Evolutionary conservation across 768 basidiomycete species (phyloP).

Genomic region (Russula foetens): DNA sequence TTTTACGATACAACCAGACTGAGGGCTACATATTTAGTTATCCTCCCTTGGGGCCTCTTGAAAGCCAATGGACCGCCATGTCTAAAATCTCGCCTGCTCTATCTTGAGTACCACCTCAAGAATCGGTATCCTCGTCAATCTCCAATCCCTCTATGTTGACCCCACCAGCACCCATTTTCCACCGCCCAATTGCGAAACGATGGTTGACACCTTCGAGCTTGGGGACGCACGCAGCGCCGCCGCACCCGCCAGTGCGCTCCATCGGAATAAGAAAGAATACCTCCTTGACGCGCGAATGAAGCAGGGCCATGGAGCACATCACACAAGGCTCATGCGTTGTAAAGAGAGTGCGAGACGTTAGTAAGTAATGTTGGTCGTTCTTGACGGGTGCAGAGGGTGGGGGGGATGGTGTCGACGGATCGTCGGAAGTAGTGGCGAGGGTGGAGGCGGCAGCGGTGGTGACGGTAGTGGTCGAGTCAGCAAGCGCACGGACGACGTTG

Average conservation of each 20-base stretch:
- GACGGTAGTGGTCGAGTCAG: conserved; percentile 35
- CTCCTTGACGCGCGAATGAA: conserved; percentile 91
- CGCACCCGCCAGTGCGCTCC: conserved; percentile 79
- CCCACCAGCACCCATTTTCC: conserved; percentile 35
- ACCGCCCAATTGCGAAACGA: conserved; percentile 64
- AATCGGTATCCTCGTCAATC: conserved; percentile 26
- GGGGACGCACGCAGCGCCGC: conserved; percentile 67
- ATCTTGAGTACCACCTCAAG: conserved; percentile 19
- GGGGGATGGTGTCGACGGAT: conserved; percentile 15
- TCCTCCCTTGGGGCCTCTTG: background rate
- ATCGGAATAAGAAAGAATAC: conserved; percentile 70
- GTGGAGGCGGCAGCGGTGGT: background rate
- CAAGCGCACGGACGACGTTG: conserved; percentile 62
- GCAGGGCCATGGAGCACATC: conserved; percentile 94
- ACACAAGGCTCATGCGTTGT: conserved; percentile 95
- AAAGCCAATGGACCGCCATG: background rate
- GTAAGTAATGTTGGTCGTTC: conserved; percentile 79
- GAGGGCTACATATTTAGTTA: conserved; percentile 8
- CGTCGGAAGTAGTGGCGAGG: background rate
- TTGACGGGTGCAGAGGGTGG: conserved; percentile 4
- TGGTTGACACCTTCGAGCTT: conserved; percentile 85
- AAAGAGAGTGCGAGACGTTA: conserved; percentile 80
- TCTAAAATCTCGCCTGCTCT: conserved; percentile 5
- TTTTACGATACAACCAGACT: conserved; percentile 10
- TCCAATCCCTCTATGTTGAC: conserved; percentile 14